phyloP scores from a whole-genome alignment of 768 basidiomycete genomes.

The Hydnomerulius pinastri region DNA sequence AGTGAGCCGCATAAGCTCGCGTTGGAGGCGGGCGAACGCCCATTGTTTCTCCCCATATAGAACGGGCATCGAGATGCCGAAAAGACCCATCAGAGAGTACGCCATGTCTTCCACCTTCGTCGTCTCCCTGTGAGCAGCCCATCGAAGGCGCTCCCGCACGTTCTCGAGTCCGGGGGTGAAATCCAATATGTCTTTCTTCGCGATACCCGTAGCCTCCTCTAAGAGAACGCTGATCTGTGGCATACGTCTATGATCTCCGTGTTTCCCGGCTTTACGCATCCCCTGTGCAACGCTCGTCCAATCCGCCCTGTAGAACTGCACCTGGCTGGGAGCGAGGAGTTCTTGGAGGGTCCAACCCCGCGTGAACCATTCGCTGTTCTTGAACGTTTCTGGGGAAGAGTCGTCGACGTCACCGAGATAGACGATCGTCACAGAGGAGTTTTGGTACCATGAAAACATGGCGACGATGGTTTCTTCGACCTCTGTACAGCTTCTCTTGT shows the following conservation, averaged over 20 bases:
- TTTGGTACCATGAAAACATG: constrained; percentile 20
- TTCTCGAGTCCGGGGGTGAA: not conserved
- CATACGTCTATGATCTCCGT: not conserved
- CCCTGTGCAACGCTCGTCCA: not conserved
- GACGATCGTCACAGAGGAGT: constrained; percentile 12
- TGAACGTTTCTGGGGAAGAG: not conserved
- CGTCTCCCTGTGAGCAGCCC: not conserved
- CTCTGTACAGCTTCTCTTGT: constrained; percentile 13
- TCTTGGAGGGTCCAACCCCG: constrained; percentile 10
- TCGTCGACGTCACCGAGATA: constrained; percentile 7
- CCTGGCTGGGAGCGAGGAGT: constrained; percentile 1
- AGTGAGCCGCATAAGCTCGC: not conserved
- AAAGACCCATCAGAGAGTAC: constrained; percentile 10
- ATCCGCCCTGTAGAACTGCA: constrained; percentile 5
- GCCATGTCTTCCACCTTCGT: constrained; percentile 6
- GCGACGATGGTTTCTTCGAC: constrained; percentile 14
- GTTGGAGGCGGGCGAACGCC: constrained; percentile 4
- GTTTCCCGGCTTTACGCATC: not conserved
- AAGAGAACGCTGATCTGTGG: not conserved
- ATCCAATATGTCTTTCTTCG: not conserved
- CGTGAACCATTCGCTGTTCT: constrained; percentile 3
- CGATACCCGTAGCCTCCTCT: not conserved
- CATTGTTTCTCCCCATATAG: constrained; percentile 8
- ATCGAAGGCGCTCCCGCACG: not conserved
- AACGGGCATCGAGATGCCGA: constrained; percentile 23